Base-by-base conservation (phyloP, 2,329 filamentous ascomycete species). In the Fusarium metavorans region DNA sequence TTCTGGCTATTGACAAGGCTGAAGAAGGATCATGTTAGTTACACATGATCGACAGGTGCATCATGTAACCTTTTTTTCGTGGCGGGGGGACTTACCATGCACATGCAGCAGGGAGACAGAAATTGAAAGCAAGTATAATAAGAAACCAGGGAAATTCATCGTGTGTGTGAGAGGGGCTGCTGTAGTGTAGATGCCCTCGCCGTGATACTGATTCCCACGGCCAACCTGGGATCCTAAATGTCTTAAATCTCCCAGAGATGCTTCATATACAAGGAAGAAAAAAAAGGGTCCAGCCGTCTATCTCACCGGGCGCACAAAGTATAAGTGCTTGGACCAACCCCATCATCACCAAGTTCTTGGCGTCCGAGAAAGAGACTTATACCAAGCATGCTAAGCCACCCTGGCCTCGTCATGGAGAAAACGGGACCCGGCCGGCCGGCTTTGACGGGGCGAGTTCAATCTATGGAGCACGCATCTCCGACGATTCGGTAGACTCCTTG, bases 311-410 rank as follows among this genome's bases (percentile, higher is more conserved):
- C n/a, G 34, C 30, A 58, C n/a, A 25, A 48, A 48, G 23, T 62
- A 35, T 50, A 39, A 32, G 61, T 30, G 34, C 45, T 54, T 64
- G 32, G 41, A 16, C 23, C 58, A 45, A 27, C 48, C 71, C 48
- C 71, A 74, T 64, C 18, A 37, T 10, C 71, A 34, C 50, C 57
- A 37, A 14, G 58, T 50, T 52, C 72, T 60, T 72, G 11, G 62
- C 73, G 39, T 58, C 20, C 9, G 27, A 37, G 52, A 54, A 37
- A 25, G 13, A 54, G 52, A 35, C 48, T 57, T 58, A 56, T 34
- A 65, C 60, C 71, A 74, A 64, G 68, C 54, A 18, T 59, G 71
- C 71, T 74, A 35, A 74, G 72, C 71, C 71, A 74, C 72, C 62
- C 48, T 23, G 30, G 66, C 20, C 30, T 72, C 71, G 72, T 74